Evolutionary conservation across 83 land plant genomes (phyloP).

Genomic region (Diphasiastrum complanatum): DNA sequence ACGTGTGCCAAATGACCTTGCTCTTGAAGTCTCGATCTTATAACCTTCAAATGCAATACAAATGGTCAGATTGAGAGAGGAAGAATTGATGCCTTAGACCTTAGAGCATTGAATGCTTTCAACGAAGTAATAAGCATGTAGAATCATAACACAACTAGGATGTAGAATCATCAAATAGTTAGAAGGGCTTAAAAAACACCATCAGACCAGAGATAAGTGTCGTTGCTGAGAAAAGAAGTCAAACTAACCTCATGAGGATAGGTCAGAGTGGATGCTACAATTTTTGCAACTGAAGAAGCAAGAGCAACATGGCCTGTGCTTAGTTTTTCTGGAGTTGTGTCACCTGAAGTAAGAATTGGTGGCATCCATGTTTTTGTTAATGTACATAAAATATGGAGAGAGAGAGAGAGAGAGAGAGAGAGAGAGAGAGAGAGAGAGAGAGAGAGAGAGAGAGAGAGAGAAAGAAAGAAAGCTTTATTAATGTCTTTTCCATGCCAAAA

Average conservation of each 20-base stretch:
- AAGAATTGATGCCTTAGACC: neutral
- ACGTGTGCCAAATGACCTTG: slow-evolving; percentile 58
- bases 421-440: neutral
- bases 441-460: neutral
- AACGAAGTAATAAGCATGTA: neutral
- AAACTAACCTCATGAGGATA: slow-evolving; percentile 90
- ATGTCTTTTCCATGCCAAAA: too few relatives aligned
- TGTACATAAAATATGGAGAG: neutral
- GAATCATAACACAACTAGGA: neutral
- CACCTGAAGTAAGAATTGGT: slow-evolving; percentile 30
- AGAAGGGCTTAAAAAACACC: neutral
- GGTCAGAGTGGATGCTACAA: slow-evolving; percentile 80
- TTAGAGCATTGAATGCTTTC: neutral
- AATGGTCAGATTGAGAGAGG: neutral
- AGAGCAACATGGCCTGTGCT: slow-evolving; percentile 59
- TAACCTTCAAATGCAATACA: slow-evolving; percentile 44
- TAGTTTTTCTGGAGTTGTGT: slow-evolving; percentile 60
- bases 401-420: neutral
- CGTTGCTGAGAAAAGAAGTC: too few relatives aligned
- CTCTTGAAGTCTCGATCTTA: slow-evolving; percentile 88
- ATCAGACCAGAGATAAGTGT: slow-evolving; percentile 7
- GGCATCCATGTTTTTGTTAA: too few relatives aligned
- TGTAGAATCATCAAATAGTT: neutral
- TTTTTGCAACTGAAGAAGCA: slow-evolving; percentile 78
- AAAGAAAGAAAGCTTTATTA: neutral